Evolutionary conservation across 768 basidiomycete genomes (phyloP).

Genomic region (Podaxis sp.): DNA sequence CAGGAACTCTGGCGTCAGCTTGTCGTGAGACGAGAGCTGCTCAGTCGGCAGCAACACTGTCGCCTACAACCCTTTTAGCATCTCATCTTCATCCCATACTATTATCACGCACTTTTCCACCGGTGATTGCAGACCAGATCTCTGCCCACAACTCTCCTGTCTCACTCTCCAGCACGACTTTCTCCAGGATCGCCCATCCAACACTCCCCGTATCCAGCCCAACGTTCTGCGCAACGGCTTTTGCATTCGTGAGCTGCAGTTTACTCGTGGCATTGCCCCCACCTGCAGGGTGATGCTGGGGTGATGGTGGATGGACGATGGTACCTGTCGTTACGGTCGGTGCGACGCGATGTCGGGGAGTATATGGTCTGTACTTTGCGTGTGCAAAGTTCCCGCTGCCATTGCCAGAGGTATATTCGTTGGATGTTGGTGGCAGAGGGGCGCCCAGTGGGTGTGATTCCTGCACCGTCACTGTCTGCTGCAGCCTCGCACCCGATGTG

Average conservation of each 20-base stretch:
- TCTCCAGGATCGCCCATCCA: constrained; percentile 81
- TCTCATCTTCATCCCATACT: constrained; percentile 21
- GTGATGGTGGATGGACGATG: constrained; percentile 45
- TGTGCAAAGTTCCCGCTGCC: background rate
- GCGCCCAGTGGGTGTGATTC: constrained; percentile 65
- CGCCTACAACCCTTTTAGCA: constrained; percentile 47
- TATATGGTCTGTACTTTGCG: constrained; percentile 74
- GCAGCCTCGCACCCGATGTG: constrained; percentile 40
- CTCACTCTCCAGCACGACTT: constrained; percentile 49
- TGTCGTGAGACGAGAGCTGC: constrained; percentile 46
- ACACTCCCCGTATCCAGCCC: constrained; percentile 58
- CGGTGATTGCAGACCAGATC: constrained; percentile 62
- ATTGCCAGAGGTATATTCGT: constrained; percentile 8
- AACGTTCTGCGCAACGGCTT: constrained; percentile 66
- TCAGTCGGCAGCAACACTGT: constrained; percentile 80
- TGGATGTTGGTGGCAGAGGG: constrained; percentile 23
- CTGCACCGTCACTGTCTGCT: constrained; percentile 40
- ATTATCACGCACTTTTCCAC: constrained; percentile 55
- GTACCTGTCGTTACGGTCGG: constrained; percentile 50
- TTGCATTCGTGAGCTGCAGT: constrained; percentile 71
- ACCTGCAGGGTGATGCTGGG: constrained; percentile 34
- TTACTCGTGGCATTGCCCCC: constrained; percentile 62
- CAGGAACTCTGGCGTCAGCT: constrained; percentile 71
- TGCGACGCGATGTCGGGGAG: constrained; percentile 61
- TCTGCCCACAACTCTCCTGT: constrained; percentile 68